phyloP scores from a whole-genome alignment of 805 yeast genomes.

The Metschnikowia shivogae region DNA sequence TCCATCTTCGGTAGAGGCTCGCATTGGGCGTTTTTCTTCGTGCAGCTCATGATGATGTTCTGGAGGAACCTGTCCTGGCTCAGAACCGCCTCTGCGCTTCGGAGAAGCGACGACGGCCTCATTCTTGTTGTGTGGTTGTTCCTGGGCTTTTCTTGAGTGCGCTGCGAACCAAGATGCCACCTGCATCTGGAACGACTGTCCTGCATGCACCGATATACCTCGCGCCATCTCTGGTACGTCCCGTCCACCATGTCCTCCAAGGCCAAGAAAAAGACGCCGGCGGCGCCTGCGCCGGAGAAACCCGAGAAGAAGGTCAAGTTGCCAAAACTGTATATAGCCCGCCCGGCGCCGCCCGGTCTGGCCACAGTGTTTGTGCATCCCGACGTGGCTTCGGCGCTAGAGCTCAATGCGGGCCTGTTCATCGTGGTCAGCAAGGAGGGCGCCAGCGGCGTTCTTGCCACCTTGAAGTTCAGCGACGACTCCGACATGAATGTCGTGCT shows the following conservation, averaged over 20 bases:
- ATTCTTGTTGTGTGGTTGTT: not conserved
- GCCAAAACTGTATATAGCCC: constrained; percentile 38
- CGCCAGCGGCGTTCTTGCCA: constrained; percentile 37
- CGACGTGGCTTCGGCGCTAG: constrained; percentile 45
- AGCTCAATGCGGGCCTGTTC: constrained; percentile 42
- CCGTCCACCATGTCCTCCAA: constrained; percentile 15
- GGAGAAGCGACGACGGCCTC: not conserved
- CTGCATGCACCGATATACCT: too few relatives aligned
- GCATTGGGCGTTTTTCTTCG: constrained; percentile 6
- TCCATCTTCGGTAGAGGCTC: not conserved
- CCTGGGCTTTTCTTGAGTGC: not conserved
- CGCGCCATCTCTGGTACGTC: not conserved
- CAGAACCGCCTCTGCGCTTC: constrained; percentile 19
- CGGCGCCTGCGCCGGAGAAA: constrained; percentile 15
- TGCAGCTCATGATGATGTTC: constrained; percentile 11
- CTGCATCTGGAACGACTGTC: not conserved
- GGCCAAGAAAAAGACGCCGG: constrained; percentile 23
- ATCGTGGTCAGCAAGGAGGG: constrained; percentile 45
- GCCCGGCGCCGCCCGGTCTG: constrained; percentile 26
- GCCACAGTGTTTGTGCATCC: constrained; percentile 41
- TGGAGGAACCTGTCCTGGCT: constrained; percentile 20
- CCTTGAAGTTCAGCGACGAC: constrained; percentile 33
- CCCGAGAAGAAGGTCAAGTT: constrained; percentile 31
- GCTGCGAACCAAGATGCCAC: not conserved
- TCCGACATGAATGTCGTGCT: constrained; percentile 28